These are phyloP conservation scores for Debaryomyces nepalensis DNA, from an alignment of 1,139 yeast species.

Conservation along the genomic window DNA sequence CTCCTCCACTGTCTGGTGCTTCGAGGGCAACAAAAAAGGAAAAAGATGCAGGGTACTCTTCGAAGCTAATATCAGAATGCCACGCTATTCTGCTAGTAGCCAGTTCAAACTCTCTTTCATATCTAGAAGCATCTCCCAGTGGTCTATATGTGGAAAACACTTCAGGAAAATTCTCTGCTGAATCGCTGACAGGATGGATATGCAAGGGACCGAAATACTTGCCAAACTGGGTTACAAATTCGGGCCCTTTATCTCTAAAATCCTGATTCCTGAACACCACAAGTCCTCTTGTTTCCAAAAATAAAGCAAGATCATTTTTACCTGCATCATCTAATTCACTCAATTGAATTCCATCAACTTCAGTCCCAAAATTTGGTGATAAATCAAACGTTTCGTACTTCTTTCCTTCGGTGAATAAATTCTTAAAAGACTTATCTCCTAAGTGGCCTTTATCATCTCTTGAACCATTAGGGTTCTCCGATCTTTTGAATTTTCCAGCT, in stretches of 20 bases:
- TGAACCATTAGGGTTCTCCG: constrained; percentile 25
- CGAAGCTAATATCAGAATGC: constrained; percentile 41
- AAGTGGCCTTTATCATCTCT: constrained; percentile 32
- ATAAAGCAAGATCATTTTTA: constrained; percentile 38
- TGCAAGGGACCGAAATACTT: constrained; percentile 38
- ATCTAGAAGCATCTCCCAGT: constrained; percentile 30
- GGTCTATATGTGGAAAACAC: constrained; percentile 36
- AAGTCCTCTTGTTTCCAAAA: constrained; percentile 37
- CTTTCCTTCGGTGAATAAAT: constrained; percentile 29
- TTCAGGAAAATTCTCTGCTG: constrained; percentile 34
- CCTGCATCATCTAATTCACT: constrained; percentile 36
- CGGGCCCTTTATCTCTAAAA: constrained; percentile 36
- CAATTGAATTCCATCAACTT: constrained; percentile 36
- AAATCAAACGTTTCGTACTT: constrained; percentile 23
- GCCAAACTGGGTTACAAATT: constrained; percentile 34
- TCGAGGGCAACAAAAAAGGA: constrained; percentile 38
- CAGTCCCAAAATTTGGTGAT: constrained; percentile 40
- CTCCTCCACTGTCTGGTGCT: constrained; percentile 39
- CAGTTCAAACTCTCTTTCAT: constrained; percentile 25
- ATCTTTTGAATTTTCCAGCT: constrained; percentile 26
- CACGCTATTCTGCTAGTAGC: constrained; percentile 25
- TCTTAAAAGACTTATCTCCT: constrained; percentile 34
- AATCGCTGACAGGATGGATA: constrained; percentile 35
- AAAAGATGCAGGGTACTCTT: constrained; percentile 36
- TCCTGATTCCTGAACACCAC: constrained; percentile 38